These are phyloP conservation scores for Colletotrichum australisinense DNA, from an alignment of 2,329 filamentous ascomycete genomes.

Conservation along the genomic window DNA sequence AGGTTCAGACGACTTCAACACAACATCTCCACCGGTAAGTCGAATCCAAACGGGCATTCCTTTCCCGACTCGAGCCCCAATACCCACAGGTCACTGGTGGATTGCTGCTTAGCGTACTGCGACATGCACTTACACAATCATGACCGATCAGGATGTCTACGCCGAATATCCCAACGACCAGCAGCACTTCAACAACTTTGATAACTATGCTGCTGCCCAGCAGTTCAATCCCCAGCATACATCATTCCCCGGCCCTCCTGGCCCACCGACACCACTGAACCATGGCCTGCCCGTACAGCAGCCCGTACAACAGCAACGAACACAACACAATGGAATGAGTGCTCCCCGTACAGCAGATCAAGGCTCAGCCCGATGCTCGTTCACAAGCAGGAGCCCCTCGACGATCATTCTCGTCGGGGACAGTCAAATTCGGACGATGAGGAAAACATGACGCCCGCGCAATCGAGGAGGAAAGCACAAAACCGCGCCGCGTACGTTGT, in stretches of 20 bases:
- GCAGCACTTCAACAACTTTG: constrained; percentile 63
- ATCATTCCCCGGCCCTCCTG: constrained; percentile 60
- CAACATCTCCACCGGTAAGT: constrained; percentile 67
- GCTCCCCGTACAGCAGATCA: constrained; percentile 40
- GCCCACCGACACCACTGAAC: constrained; percentile 58
- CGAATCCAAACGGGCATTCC: constrained; percentile 22
- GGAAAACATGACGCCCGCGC: constrained; percentile 62
- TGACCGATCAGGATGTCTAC: constrained; percentile 59
- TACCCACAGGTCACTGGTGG: constrained; percentile 41
- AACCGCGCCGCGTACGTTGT: constrained; percentile 70
- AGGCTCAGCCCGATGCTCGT: constrained; percentile 33
- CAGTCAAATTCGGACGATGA: constrained; percentile 69
- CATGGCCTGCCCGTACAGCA: constrained; percentile 36
- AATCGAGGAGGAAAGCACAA: constrained; percentile 70
- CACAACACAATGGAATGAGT: constrained; percentile 41
- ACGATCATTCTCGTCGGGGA: constrained; percentile 48
- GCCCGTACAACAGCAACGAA: constrained; percentile 27
- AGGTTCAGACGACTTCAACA: constrained; percentile 65
- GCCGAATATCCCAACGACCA: constrained; percentile 59
- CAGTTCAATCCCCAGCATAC: constrained; percentile 41
- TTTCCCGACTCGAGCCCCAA: constrained; percentile 37
- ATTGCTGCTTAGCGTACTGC: constrained; percentile 45
- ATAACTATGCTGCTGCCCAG: constrained; percentile 50
- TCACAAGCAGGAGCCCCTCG: constrained; percentile 52
- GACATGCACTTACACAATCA: constrained; percentile 45